Base-by-base conservation (phyloP, 768 basidiomycete genomes). In the Paxillus ammoniavirescens region DNA sequence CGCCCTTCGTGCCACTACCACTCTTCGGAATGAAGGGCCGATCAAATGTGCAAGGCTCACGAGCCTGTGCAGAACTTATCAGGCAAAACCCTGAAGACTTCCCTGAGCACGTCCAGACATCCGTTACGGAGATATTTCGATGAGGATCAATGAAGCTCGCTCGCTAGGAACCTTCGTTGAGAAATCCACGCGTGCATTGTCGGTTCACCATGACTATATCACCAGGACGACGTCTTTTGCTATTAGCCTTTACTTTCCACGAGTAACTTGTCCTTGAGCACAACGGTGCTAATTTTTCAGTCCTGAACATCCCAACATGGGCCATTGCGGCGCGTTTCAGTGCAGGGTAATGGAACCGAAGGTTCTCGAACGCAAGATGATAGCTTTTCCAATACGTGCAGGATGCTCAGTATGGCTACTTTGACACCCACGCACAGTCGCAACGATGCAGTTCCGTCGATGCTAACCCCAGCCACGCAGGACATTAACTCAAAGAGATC, bases 131-230 rank as follows among this genome's bases (percentile, higher is more conserved):
- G 18, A 12, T 45, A 17, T 14, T 42, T 6, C 12, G 13, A 8
- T 36, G 31, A 18, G 21, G 17, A 2, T 14, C 12, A 5, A 26
- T 42, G 12, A 10, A 38, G 46, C 42, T 21, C 23, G 45, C 47
- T 40, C 73, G 71, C 12, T 70, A 73, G 36, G 65, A 74, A 41
- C 63, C 73, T 44, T 53, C 58, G 6, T 68, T 65, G 68, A 73
- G 38, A 40, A 40, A 4, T n/a, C 15, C 17, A 40, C n/a, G 38
- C 38, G 17, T 17, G 8, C 17, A 2, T 53, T 57, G 6, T 68
- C 65, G 18, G 50, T 17, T 38, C 3, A n/a, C 14, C 7, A 40
- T 5, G 5, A 40, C 38, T n/a, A n/a, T 40, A 17, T n/a, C 15
- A n/a, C 15, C 38, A 17, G 8, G n/a, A 40, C 14, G 38, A 40